Evolutionary conservation across 2,329 filamentous ascomycete genomes (phyloP).

Genomic region (Didymella exigua): DNA sequence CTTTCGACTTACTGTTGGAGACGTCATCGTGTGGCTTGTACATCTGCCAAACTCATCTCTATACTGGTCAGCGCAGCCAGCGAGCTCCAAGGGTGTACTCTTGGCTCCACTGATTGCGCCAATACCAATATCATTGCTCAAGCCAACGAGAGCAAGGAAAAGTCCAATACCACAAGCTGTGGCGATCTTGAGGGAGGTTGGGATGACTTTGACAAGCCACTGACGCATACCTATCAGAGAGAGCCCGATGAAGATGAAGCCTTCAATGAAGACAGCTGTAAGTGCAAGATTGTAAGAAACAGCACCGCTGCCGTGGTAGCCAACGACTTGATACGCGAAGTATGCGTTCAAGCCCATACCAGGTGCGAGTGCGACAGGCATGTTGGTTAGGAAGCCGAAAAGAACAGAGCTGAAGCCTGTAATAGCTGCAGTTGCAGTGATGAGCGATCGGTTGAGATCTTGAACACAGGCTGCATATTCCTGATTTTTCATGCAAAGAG

Average conservation of each 20-base stretch:
- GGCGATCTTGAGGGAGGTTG: constrained; percentile 82
- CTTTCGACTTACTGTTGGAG: constrained; percentile 59
- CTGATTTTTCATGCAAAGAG: constrained; percentile 60
- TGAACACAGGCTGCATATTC: constrained; percentile 66
- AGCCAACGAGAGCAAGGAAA: constrained; percentile 75
- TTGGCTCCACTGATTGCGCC: constrained; percentile 72
- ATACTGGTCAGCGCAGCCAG: constrained; percentile 70
- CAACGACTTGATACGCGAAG: constrained; percentile 82
- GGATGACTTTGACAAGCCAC: constrained; percentile 83
- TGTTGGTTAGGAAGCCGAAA: constrained; percentile 82
- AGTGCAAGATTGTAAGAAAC: constrained; percentile 78
- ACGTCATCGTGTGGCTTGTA: constrained; percentile 76
- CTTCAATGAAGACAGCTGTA: constrained; percentile 87
- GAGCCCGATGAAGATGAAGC: constrained; percentile 80
- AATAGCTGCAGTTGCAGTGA: constrained; percentile 85
- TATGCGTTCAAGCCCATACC: constrained; percentile 74
- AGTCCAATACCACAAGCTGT: constrained; percentile 85
- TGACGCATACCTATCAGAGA: constrained; percentile 82
- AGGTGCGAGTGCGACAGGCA: constrained; percentile 55
- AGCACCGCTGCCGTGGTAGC: constrained; percentile 72
- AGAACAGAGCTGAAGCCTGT: constrained; percentile 75
- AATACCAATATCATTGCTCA: constrained; percentile 81
- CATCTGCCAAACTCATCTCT: constrained; percentile 62
- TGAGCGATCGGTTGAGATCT: constrained; percentile 73
- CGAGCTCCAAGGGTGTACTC: constrained; percentile 72